Evolutionary conservation across 257 asterid genomes (phyloP), one percentile per base, ranked within the genome.

Genomic region (Capsicum pubescens): DNA sequence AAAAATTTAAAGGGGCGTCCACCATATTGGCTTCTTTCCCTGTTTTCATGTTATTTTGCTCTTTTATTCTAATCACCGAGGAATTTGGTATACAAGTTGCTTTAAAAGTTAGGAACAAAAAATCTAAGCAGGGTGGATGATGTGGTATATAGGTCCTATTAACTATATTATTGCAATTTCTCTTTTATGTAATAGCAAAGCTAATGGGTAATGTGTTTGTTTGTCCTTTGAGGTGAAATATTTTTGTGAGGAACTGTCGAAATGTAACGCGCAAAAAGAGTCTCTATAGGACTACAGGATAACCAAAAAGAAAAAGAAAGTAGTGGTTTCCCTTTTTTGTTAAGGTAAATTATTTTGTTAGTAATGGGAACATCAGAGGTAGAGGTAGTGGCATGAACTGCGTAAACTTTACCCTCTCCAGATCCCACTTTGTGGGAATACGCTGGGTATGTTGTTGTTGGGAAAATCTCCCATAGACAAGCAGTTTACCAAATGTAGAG

Each of bases 71-170:
- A 52, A 52, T 8, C 15, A 21, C 81, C 64, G 26, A 76, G 26
- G 46, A 13, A 50, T 52, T 50, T 52, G 76, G 76, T 15, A 15
- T 17, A 19, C 52, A 39, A 21, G 14, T 68, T 68, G 76, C 76
- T 68, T 36, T 36, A 16, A 8, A 68, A 68, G 52, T 68, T 36
- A 21, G 76, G 76, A 68, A 36, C 19, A 68, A 68, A 36, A 67
- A 68, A 68, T 68, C 52, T 68, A 68, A 68, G 76, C 52, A 36
- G 52, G 74, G 52, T 14, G 9, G 52, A 36, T 67, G 74, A 35
- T 3, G 52, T 68, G 76, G 12, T 68, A 68, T 39, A 68, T 36
- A 8, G 52, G 16, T 15, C n/a, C n/a, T n/a, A 17, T 3, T 57
- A 57, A 15, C 13, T 14, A 15, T 15, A 36, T 68, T 36, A 36